Percentiles rank a stretch among this genome's conserved stretches.
Conservation (phyloP, 306 rosid species). For the Heteromeles arbutifolia region DNA sequence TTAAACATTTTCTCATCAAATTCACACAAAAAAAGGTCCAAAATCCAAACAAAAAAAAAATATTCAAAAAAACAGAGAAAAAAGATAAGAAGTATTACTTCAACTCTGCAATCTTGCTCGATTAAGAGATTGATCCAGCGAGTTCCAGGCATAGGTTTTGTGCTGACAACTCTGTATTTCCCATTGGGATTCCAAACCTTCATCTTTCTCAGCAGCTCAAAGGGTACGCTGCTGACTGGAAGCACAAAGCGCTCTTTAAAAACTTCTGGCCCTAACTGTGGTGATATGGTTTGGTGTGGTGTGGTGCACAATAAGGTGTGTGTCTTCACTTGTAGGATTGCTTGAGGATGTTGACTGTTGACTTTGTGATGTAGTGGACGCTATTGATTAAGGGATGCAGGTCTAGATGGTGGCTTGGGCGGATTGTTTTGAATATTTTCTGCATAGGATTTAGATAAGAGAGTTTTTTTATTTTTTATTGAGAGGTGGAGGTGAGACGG, state of each 20-base stretch:
- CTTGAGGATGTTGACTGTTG: background rate
- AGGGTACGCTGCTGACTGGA: background rate
- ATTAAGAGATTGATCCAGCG: conserved; percentile 96
- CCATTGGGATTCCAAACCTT: conserved; percentile 88
- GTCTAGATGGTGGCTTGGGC: background rate
- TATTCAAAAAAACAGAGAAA: background rate
- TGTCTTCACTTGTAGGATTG: background rate
- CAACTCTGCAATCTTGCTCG: conserved; percentile 85
- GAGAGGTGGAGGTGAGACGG: background rate
- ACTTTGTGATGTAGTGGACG: background rate
- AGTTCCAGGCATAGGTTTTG: conserved; percentile 96
- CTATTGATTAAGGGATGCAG: background rate
- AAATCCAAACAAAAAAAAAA: background rate
- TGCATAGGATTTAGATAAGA: too few species aligned
- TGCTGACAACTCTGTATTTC: conserved; percentile 92
- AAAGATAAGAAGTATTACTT: conserved; percentile 38
- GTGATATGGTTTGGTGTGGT: conserved; percentile 28
- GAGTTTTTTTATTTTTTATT: too few species aligned
- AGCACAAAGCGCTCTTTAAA: background rate
- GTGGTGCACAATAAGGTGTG: background rate
- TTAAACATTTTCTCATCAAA: conserved; percentile 1
- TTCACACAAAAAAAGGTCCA: background rate
- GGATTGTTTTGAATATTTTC: background rate
- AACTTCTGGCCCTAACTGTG: background rate
- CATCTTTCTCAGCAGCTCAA: background rate